Conservation (phyloP, 2,329 filamentous ascomycete genomes). For the Shiraia bambusicola region DNA sequence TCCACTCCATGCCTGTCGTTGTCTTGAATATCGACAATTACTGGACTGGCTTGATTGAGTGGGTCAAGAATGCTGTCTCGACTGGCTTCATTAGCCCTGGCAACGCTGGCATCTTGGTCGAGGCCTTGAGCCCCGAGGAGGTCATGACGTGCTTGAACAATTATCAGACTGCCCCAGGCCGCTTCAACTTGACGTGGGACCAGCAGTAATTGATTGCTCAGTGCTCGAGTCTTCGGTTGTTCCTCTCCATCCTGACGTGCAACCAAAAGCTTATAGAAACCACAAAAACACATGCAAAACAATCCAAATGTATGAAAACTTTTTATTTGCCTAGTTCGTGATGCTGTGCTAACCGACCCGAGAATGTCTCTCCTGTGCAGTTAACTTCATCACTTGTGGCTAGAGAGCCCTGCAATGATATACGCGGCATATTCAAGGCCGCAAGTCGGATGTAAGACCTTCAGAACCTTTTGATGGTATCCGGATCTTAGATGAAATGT, state of each 20-base stretch:
- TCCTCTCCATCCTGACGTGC: too few relatives aligned
- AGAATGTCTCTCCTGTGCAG: neutral
- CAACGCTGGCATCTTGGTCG: slow-evolving; percentile 76
- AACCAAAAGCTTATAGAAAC: neutral
- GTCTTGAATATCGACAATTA: slow-evolving; percentile 87
- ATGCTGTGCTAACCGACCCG: neutral
- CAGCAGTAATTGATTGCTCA: slow-evolving; percentile 43
- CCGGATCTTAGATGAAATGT: too few relatives aligned
- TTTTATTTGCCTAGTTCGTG: neutral
- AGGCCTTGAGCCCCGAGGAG: slow-evolving; percentile 70
- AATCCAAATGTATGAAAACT: neutral
- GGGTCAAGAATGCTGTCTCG: slow-evolving; percentile 74
- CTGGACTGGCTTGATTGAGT: slow-evolving; percentile 82
- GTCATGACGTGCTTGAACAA: slow-evolving; percentile 69
- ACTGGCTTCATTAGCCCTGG: slow-evolving; percentile 73
- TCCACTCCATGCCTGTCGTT: slow-evolving; percentile 74
- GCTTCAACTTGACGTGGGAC: slow-evolving; percentile 82
- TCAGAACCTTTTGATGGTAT: too few relatives aligned
- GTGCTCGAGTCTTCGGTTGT: too few relatives aligned
- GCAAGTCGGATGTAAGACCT: too few relatives aligned
- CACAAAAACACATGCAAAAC: neutral
- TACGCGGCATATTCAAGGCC: neutral
- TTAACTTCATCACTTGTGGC: neutral
- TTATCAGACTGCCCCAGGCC: slow-evolving; percentile 74
- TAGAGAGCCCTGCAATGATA: neutral